Percentiles rank a stretch among this genome's conserved stretches.
These are phyloP conservation scores for Allantophomopsis lycopodina DNA, from an alignment of 2,329 filamentous ascomycete genomes.

Conservation along the genomic window DNA sequence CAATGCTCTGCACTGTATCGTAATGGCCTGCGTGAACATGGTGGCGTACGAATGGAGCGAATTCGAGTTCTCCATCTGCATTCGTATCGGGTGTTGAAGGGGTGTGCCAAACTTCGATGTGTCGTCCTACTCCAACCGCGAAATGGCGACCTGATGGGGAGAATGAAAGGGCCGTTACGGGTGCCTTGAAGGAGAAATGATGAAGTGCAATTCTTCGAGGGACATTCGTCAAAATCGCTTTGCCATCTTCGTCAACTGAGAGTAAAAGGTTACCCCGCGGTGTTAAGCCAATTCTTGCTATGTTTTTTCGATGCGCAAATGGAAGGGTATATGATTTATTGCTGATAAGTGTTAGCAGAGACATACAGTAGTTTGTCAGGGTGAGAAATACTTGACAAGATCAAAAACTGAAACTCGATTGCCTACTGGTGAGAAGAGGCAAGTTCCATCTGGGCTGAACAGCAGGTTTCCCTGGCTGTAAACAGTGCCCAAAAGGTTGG, in stretches of 20 bases:
- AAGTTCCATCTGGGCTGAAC: slow-evolving; percentile 92
- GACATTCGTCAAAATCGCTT: slow-evolving; percentile 86
- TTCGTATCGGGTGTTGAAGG: slow-evolving; percentile 77
- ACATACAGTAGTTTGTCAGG: not conserved
- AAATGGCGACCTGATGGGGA: slow-evolving; percentile 87
- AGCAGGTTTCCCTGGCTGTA: slow-evolving; percentile 96
- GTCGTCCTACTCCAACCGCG: slow-evolving; percentile 73
- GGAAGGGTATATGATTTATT: slow-evolving; percentile 80
- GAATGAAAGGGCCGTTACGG: slow-evolving; percentile 74
- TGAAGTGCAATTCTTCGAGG: slow-evolving; percentile 76
- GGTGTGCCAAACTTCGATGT: slow-evolving; percentile 92
- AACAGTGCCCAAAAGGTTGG: slow-evolving; percentile 93
- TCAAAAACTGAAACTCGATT: slow-evolving; percentile 95
- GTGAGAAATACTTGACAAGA: slow-evolving; percentile 63
- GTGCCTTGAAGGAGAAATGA: slow-evolving; percentile 86
- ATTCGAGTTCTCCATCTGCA: slow-evolving; percentile 72
- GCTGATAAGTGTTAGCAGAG: slow-evolving; percentile 25
- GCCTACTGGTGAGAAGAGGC: slow-evolving; percentile 88
- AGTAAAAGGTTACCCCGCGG: slow-evolving; percentile 86
- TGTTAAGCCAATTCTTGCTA: slow-evolving; percentile 74
- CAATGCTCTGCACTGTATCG: slow-evolving; percentile 70
- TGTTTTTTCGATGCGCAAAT: slow-evolving; percentile 90
- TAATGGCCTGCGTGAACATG: slow-evolving; percentile 80
- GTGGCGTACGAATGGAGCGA: slow-evolving; percentile 86
- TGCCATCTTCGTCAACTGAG: slow-evolving; percentile 86